Evolutionary conservation across 179 eudicot species (phyloP).

Genomic region (Dionaea muscipula): DNA sequence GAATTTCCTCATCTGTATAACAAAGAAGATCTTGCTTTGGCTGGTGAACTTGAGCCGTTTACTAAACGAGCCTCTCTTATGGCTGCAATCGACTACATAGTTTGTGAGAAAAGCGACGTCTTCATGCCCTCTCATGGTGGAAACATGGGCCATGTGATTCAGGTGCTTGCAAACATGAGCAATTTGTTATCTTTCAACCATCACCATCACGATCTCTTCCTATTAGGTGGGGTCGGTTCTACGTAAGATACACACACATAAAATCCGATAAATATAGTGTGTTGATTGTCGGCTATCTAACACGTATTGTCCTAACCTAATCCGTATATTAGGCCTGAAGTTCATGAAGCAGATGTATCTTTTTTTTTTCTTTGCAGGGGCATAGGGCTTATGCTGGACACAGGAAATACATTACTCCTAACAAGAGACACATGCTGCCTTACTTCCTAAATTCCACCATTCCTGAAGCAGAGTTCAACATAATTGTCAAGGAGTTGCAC

Average conservation of each 20-base stretch:
- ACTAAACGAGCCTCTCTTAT: conserved; percentile 51
- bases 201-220: too few species aligned
- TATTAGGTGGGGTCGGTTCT: too few species aligned
- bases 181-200: too few species aligned
- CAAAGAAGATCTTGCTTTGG: conserved; percentile 75
- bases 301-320: too few species aligned
- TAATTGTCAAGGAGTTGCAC: conserved; percentile 60
- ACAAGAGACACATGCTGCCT: conserved; percentile 80
- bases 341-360: background rate
- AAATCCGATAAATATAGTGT: too few species aligned
- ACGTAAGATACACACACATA: too few species aligned
- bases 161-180: conserved; percentile 30
- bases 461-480: conserved; percentile 60
- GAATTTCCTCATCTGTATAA: conserved; percentile 71
- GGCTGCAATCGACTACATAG: conserved; percentile 88
- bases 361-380: conserved; percentile 38
- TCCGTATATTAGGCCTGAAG: too few species aligned
- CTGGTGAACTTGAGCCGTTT: conserved; percentile 67
- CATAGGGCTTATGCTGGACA: conserved; percentile 93
- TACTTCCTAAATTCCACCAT: conserved; percentile 63
- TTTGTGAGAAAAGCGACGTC: conserved; percentile 76
- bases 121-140: conserved; percentile 98
- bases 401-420: conserved; percentile 79
- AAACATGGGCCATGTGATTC: conserved; percentile 89
- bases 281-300: too few species aligned